Conservation (phyloP, 2,329 filamentous ascomycete genomes). For the Aureobasidium namibiae region DNA sequence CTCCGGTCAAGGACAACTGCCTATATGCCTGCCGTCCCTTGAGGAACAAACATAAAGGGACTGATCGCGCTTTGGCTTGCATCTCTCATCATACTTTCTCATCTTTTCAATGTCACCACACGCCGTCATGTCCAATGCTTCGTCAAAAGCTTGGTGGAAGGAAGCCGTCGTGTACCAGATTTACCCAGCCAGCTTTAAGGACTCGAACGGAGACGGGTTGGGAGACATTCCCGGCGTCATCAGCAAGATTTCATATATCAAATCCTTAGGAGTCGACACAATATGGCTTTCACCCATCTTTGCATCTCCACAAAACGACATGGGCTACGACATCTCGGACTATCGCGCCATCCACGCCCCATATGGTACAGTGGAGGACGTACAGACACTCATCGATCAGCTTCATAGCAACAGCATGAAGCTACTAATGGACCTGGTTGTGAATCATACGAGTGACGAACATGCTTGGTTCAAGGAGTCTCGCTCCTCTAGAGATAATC, state of each 20-base stretch:
- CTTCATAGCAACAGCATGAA: conserved; percentile 30
- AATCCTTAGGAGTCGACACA: conserved; percentile 36
- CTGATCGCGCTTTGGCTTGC: too few species aligned
- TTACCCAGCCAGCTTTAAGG: conserved; percentile 55
- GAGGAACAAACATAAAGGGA: too few species aligned
- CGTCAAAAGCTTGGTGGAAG: conserved; percentile 46
- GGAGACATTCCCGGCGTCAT: conserved; percentile 53
- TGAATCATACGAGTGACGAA: conserved; percentile 30
- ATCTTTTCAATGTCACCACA: conserved; percentile 17
- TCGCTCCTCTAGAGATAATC: conserved; percentile 49
- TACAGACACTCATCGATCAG: conserved; percentile 30
- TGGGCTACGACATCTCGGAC: conserved; percentile 33
- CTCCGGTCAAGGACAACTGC: too few species aligned
- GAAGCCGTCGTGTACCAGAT: conserved; percentile 54
- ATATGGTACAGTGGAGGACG: conserved; percentile 32
- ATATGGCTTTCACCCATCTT: conserved; percentile 31
- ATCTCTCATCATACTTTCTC: too few species aligned
- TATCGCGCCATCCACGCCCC: conserved; percentile 32
- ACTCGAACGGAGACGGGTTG: conserved; percentile 47
- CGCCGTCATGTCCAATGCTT: background rate
- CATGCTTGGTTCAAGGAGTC: conserved; percentile 65
- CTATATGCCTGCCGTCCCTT: too few species aligned
- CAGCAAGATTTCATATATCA: conserved; percentile 47
- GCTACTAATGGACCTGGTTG: conserved; percentile 32
- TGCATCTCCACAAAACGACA: conserved; percentile 35